Conservation (phyloP, 306 rosid genomes). For the Medicago arabica region DNA sequence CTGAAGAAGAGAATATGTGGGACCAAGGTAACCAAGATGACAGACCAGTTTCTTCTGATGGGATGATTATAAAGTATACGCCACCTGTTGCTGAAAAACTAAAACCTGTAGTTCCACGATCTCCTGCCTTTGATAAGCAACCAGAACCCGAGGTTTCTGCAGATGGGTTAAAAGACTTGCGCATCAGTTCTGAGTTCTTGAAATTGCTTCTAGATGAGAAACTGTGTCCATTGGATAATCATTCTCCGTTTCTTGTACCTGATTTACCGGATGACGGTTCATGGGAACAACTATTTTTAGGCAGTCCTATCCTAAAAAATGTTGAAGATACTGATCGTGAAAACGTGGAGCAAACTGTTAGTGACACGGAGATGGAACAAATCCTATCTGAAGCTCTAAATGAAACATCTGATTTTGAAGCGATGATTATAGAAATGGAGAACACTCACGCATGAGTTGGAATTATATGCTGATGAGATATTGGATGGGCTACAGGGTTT, state of each 20-base stretch:
- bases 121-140: slow-evolving; percentile 44
- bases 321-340: slow-evolving; percentile 51
- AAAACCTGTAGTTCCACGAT: slow-evolving; percentile 43
- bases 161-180: slow-evolving; percentile 64
- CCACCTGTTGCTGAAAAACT: slow-evolving; percentile 58
- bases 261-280: slow-evolving; percentile 67
- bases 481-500: slow-evolving; percentile 45
- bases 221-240: slow-evolving; percentile 58
- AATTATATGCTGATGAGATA: slow-evolving; percentile 31
- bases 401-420: slow-evolving; percentile 53
- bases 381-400: slow-evolving; percentile 27
- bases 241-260: slow-evolving; percentile 62
- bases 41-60: slow-evolving; percentile 55
- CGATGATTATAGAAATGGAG: slow-evolving; percentile 60
- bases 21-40: slow-evolving; percentile 52
- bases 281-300: slow-evolving; percentile 79
- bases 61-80: slow-evolving; percentile 70
- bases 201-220: slow-evolving; percentile 83
- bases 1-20: slow-evolving; percentile 60
- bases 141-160: slow-evolving; percentile 51
- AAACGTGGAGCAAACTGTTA: slow-evolving; percentile 39
- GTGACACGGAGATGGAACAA: slow-evolving; percentile 62
- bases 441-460: slow-evolving; percentile 45
- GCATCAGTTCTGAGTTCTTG: slow-evolving; percentile 76
- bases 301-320: slow-evolving; percentile 53